Percentiles rank a stretch among this genome's conserved stretches.
phyloP scores from a whole-genome alignment of 345 rosid genomes.

The Populus tremula region DNA sequence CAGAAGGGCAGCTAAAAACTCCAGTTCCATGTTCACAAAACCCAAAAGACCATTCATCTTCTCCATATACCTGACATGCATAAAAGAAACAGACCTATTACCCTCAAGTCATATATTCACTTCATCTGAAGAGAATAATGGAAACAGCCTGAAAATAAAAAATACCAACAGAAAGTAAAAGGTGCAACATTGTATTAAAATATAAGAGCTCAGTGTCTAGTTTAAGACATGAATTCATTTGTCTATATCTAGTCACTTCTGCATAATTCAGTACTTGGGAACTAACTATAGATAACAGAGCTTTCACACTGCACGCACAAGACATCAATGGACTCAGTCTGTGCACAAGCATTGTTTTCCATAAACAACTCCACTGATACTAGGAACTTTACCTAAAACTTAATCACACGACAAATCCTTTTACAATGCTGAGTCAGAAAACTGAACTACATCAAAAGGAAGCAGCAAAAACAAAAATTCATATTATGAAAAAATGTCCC shows the following conservation, averaged over 20 bases:
- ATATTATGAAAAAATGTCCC: background rate
- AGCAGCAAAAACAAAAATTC: background rate
- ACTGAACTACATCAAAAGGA: background rate
- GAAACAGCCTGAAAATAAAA: background rate
- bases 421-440: background rate
- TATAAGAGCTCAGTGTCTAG: background rate
- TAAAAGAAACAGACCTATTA: conserved; percentile 14
- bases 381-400: background rate
- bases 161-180: background rate
- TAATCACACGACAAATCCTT: background rate
- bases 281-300: background rate
- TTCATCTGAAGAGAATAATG: background rate
- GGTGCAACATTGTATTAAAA: background rate
- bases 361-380: background rate
- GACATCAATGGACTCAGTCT: background rate
- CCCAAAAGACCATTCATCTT: conserved; percentile 96
- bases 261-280: background rate
- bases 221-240: background rate
- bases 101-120: conserved; percentile 1
- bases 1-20: conserved; percentile 77
- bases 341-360: background rate
- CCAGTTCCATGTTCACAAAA: conserved; percentile 93
- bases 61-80: conserved; percentile 65
- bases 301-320: background rate
- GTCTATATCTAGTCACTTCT: background rate